A percentile compares a stretch with the other conserved stretches of the same genome.
These are phyloP conservation scores for Paspalum notatum DNA, from an alignment of 176 grass and related monocot genomes.

Conservation along the genomic window DNA sequence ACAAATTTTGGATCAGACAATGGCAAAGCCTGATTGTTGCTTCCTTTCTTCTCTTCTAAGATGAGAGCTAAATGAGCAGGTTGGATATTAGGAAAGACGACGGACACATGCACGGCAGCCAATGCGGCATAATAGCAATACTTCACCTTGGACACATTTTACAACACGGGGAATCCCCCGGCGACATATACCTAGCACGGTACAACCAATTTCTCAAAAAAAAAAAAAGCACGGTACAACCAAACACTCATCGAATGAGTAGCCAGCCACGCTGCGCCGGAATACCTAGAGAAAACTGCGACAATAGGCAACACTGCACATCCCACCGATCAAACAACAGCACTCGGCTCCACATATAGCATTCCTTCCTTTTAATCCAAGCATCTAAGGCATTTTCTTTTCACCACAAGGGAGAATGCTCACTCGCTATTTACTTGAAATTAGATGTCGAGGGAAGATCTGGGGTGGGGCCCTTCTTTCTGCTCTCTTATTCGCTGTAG, in stretches of 20 bases:
- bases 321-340: constrained; percentile 9
- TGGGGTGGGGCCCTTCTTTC: background rate
- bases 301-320: background rate
- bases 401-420: background rate
- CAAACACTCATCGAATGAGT: constrained; percentile 13
- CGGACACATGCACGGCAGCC: constrained; percentile 10
- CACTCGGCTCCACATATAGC: background rate
- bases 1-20: background rate
- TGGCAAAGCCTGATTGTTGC: background rate
- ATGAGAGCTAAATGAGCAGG: too few species aligned
- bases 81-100: background rate
- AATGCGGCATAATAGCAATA: constrained; percentile 36
- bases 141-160: constrained; percentile 23
- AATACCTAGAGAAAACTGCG: constrained; percentile 27
- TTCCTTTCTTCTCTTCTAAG: background rate
- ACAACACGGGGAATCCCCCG: constrained; percentile 22
- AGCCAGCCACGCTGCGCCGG: background rate
- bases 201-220: too few species aligned
- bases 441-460: background rate
- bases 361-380: background rate
- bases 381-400: background rate
- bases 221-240: constrained; percentile 24
- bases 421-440: background rate
- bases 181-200: constrained; percentile 17
- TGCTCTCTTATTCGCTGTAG: constrained; percentile 63